Evolutionary conservation across 306 rosid genomes (phyloP).

Genomic region (Castanospermum australe): DNA sequence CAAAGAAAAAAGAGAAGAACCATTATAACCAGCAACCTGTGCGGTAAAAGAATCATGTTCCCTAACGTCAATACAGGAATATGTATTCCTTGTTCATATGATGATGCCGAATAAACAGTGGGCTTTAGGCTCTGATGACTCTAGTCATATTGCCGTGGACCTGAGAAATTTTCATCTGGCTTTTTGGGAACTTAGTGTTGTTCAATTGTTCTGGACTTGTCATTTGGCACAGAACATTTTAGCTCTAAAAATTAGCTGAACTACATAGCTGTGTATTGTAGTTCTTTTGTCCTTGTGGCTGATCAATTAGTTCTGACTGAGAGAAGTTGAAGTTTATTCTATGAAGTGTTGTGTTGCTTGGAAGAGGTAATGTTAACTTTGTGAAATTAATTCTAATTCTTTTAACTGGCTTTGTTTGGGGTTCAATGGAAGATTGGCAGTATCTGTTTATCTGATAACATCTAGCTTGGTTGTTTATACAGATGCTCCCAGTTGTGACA

Average conservation of each 20-base stretch:
- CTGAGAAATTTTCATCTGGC: slow-evolving; percentile 38
- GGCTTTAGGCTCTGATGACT: slow-evolving; percentile 45
- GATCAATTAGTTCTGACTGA: slow-evolving; percentile 13
- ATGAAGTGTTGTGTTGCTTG: slow-evolving; percentile 13
- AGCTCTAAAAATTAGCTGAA: slow-evolving; percentile 33
- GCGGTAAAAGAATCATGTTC: slow-evolving; percentile 50
- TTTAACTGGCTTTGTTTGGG: background rate
- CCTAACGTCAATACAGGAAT: slow-evolving; percentile 50
- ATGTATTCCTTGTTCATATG: slow-evolving; percentile 69
- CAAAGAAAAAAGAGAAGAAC: slow-evolving; percentile 92
- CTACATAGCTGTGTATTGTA: slow-evolving; percentile 35
- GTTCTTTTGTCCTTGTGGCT: slow-evolving; percentile 27
- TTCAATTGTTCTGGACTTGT: slow-evolving; percentile 43
- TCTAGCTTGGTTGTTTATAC: background rate
- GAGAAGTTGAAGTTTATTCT: slow-evolving; percentile 28
- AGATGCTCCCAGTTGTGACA: background rate
- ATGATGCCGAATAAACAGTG: slow-evolving; percentile 58
- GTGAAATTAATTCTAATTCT: background rate
- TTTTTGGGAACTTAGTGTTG: slow-evolving; percentile 39
- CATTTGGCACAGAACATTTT: slow-evolving; percentile 40
- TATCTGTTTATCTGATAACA: background rate
- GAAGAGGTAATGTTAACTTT: background rate
- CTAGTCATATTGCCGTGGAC: slow-evolving; percentile 49
- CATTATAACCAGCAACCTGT: slow-evolving; percentile 95
- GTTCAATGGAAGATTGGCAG: background rate